Base-by-base conservation (phyloP, 179 eudicot species). In the Corrigiola litoralis region DNA sequence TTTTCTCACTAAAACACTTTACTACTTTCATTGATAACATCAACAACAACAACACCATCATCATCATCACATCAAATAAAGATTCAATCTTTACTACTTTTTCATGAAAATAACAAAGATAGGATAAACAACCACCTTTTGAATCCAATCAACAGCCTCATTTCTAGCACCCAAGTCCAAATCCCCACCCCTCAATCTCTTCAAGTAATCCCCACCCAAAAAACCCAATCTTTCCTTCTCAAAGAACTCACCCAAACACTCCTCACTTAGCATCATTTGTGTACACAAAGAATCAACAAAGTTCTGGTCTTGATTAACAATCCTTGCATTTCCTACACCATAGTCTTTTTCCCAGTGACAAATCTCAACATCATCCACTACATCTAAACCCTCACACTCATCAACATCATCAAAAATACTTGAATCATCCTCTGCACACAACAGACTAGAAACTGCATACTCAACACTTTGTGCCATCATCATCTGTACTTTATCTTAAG, bases 381-480 rank as follows among this genome's bases (percentile, higher is more conserved):
- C 77, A 20, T 6, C 70, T 40, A 27, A 50, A 77, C 27, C 59
- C 40, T 44, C 70, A 75, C 25, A 32, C 65, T 42, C 70, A 66
- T 63, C 79, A 65, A 73, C 85, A 46, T 71, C 79, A 64, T 75
- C 77, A 67, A 77, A 70, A 68, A 77, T 68, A 64, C 77, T 67
- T 18, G 73, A 48, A 54, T 73, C 76, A 23, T 84, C 85, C 56
- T 84, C 84, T 48, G 77, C 80, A 59, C 96, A 87, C 48, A 79
- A 77, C 32, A 89, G 85, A 71, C 79, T 82, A 34, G 91, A 74
- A 10, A 42, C 81, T 65, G 72, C 85, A 75, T 60, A 76, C 34
- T 82, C 88, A 50, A 81, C 59, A 79, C 88, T 83, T n/a, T 82
- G 85, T 38, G 80, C 79, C 92, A 87, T 89, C 76, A 9, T 37